phyloP scores from a whole-genome alignment of 306 rosid genomes.

The Rosa rugosa region DNA sequence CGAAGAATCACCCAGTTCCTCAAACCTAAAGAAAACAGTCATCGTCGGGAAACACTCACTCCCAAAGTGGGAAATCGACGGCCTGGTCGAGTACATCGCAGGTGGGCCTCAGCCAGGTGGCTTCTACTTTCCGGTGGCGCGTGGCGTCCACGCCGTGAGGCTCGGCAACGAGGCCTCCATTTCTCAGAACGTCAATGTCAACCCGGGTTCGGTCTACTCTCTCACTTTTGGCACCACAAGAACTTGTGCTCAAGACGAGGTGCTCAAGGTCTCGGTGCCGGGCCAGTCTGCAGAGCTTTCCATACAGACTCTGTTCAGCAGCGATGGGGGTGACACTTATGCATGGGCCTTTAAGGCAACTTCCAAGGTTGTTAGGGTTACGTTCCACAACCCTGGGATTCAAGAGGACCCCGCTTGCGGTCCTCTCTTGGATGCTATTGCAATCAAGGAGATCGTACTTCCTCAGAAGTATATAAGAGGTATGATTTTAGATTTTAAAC shows the following conservation, averaged over 20 bases:
- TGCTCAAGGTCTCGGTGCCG: constrained; percentile 21
- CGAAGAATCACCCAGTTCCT: constrained; percentile 38
- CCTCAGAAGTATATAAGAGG: constrained; percentile 28
- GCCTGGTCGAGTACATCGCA: constrained; percentile 47
- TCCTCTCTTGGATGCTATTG: constrained; percentile 52
- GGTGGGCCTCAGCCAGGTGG: constrained; percentile 68
- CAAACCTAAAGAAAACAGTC: constrained; percentile 46
- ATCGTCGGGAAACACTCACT: constrained; percentile 48
- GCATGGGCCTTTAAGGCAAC: constrained; percentile 43
- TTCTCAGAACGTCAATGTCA: constrained; percentile 38
- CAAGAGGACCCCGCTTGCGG: constrained; percentile 63
- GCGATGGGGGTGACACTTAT: constrained; percentile 50
- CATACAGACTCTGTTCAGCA: constrained; percentile 44
- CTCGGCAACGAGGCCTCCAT: constrained; percentile 57
- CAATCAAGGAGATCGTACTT: constrained; percentile 40
- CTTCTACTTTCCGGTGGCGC: constrained; percentile 40
- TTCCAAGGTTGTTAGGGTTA: constrained; percentile 30
- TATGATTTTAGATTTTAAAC: background rate
- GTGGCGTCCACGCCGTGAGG: constrained; percentile 49
- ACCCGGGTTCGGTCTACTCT: constrained; percentile 35
- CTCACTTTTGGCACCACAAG: constrained; percentile 52
- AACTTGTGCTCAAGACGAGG: constrained; percentile 61
- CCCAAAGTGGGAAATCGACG: constrained; percentile 59
- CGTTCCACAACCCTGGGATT: constrained; percentile 50
- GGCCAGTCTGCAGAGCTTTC: constrained; percentile 36